Conservation (phyloP, 1,284 basidiomycete species). For the Trichosporon faecale region DNA sequence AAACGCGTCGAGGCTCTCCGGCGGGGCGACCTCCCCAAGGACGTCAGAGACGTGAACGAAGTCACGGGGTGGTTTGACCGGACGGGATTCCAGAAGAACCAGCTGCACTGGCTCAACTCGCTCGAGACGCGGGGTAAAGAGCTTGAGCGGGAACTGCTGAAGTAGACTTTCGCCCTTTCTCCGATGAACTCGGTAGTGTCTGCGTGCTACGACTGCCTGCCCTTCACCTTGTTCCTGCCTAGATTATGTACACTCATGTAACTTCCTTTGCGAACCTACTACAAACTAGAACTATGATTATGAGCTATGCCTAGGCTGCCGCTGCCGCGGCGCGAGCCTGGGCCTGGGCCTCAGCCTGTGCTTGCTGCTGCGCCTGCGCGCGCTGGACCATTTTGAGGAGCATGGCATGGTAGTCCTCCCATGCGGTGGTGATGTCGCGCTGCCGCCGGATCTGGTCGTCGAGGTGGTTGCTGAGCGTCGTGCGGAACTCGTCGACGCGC, state of each 20-base stretch:
- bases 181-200: too few relatives aligned
- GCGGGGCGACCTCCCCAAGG: constrained; percentile 24
- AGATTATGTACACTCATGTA: not conserved
- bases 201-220: too few relatives aligned
- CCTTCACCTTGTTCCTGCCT: too few relatives aligned
- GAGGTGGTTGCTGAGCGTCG: constrained; percentile 43
- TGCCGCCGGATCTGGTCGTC: constrained; percentile 43
- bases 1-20: constrained; percentile 25
- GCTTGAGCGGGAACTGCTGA: not conserved
- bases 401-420: constrained; percentile 46
- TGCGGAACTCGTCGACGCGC: constrained; percentile 63
- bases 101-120: not conserved
- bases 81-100: constrained; percentile 59
- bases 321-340: not conserved
- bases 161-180: not conserved
- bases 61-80: constrained; percentile 78
- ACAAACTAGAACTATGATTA: not conserved
- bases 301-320: not conserved
- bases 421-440: constrained; percentile 43
- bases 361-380: constrained; percentile 25
- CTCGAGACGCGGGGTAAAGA: not conserved
- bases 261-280: not conserved
- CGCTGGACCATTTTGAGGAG: constrained; percentile 44
- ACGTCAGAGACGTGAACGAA: constrained; percentile 61
- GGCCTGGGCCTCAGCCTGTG: not conserved